Percentiles rank a stretch among this genome's conserved stretches.
phyloP scores from a whole-genome alignment of 305 asterid species.

The Lippia alba region DNA sequence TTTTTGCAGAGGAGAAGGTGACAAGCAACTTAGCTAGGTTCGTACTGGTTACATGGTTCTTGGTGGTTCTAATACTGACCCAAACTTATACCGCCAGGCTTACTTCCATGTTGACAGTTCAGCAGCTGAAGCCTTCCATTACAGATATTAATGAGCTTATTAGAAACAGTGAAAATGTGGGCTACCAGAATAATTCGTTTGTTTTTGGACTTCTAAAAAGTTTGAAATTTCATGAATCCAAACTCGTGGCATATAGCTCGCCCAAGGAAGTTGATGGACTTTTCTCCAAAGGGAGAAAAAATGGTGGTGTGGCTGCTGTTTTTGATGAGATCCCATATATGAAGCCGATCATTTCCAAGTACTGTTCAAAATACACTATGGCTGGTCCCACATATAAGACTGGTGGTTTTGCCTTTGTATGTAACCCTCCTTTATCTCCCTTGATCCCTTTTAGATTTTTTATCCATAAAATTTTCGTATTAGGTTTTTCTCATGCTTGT shows the following conservation, averaged over 20 bases:
- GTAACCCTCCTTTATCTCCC: conserved; percentile 6
- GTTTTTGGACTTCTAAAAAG: conserved; percentile 42
- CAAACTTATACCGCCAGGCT: conserved; percentile 65
- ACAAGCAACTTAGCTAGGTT: conserved; percentile 56
- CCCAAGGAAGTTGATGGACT: conserved; percentile 47
- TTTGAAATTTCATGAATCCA: conserved; percentile 45
- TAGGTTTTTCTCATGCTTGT: neutral
- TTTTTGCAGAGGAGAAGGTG: conserved; percentile 55
- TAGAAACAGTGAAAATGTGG: conserved; percentile 47
- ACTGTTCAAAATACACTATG: conserved; percentile 55
- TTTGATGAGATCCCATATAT: conserved; percentile 66
- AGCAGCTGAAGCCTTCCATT: conserved; percentile 55
- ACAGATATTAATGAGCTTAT: conserved; percentile 48
- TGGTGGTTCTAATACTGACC: conserved; percentile 57
- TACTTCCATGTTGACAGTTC: conserved; percentile 70
- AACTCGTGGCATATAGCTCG: conserved; percentile 39
- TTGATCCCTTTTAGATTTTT: neutral
- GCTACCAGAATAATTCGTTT: conserved; percentile 54
- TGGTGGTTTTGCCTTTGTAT: conserved; percentile 65
- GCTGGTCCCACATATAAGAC: conserved; percentile 55
- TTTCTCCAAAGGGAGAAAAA: conserved; percentile 52
- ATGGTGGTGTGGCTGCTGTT: conserved; percentile 62
- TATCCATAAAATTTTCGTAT: neutral
- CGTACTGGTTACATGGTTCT: conserved; percentile 56
- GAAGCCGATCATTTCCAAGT: conserved; percentile 47